Evolutionary conservation across 805 yeast genomes (phyloP), one percentile per base, ranked within the genome.

Genomic region (Suhomyces xylopsoci): DNA sequence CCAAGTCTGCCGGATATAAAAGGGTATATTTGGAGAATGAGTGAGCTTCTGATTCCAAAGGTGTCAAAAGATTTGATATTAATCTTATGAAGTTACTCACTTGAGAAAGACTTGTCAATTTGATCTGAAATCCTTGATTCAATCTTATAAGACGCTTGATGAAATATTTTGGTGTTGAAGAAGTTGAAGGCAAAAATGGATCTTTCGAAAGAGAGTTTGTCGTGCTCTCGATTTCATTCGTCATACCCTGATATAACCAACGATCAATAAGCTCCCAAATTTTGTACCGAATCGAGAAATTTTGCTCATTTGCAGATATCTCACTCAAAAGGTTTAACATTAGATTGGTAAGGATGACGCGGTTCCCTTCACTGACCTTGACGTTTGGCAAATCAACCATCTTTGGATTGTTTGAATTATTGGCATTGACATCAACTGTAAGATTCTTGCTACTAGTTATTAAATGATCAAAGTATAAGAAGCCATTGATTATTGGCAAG

Each of bases 251-350:
- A 58, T 85, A 87, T 6, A 89, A 69, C 88, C 96, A 86, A 3
- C 75, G 66, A 60, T 91, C 97, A 7, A 90, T 55, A 6, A 79
- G 68, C n/a, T 68, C 68, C 97, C 97, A 91, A 14, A 88, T 74
- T 42, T 71, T 73, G 22, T 68, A 62, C 57, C 84, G 78, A 25
- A 78, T 54, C 5, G 55, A 55, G 10, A 62, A 54, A 20, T 63
- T 61, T 1, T 62, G 58, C 26, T 62, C 65, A n/a, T 71, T 69
- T 14, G 79, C 78, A 5, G 85, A 84, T 45, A 90, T 74, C 68
- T 62, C 67, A 7, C 63, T 58, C 43, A 91, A 65, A 0, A 85
- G 83, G 43, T 77, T 74, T 34, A 92, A 70, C 44, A 74, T 55
- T 47, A 74, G 59, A 50, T 74, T 75, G 19, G 67, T 55, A 22